These are phyloP conservation scores for Salvia sclarea DNA, from an alignment of 305 asterid genomes.

Conservation along the genomic window DNA sequence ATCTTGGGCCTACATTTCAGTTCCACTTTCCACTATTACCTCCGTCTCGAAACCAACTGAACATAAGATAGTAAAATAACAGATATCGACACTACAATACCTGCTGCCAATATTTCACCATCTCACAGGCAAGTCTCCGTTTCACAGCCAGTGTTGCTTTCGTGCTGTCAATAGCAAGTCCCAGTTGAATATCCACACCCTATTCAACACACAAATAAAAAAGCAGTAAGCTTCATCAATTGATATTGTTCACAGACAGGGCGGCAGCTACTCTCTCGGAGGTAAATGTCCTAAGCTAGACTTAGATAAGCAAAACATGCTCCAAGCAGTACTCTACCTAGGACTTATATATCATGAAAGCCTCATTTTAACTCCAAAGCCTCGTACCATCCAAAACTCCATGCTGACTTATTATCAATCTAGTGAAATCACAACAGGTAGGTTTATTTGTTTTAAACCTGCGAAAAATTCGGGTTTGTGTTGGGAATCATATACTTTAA, in stretches of 20 bases:
- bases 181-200: constrained; percentile 98
- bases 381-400: background rate
- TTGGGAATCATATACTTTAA: background rate
- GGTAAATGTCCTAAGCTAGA: constrained; percentile 21
- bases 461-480: background rate
- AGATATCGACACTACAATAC: constrained; percentile 32
- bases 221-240: background rate
- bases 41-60: background rate
- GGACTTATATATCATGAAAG: background rate
- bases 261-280: background rate
- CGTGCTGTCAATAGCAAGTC: constrained; percentile 95
- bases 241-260: background rate
- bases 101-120: constrained; percentile 99
- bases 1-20: constrained; percentile 72
- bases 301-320: background rate
- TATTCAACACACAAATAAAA: constrained; percentile 36
- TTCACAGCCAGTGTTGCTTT: constrained; percentile 98
- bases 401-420: background rate
- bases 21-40: background rate
- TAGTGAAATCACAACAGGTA: background rate
- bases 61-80: background rate
- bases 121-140: constrained; percentile 98
- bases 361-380: background rate
- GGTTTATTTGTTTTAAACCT: background rate
- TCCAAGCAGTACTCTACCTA: constrained; percentile 2